Base-by-base conservation (phyloP, 176 grass and related monocot genomes). In the Chrysopogon serrulatus region DNA sequence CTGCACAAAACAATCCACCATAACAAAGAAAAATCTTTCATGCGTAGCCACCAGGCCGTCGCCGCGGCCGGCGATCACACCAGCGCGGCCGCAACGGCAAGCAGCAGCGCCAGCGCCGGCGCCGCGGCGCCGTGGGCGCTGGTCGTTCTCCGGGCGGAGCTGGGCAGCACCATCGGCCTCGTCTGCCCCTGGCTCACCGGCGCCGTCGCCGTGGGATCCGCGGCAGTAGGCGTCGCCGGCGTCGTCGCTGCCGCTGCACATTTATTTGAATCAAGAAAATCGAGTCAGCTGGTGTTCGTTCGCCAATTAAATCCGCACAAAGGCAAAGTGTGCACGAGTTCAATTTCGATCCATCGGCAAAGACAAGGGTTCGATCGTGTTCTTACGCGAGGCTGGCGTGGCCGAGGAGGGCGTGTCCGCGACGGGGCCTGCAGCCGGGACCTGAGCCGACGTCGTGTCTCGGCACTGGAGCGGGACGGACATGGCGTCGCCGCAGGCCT, bases 381-480 rank as follows among this genome's bases (percentile, higher is more conserved):
- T 60, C 86, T 91, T 93, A 97, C 94, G 51, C 1, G 93, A 71
- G 21, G 84, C 84, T 10, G 89, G 88, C 54, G 83, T 30, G n/a
- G n/a, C n/a, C n/a, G n/a, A n/a, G 19, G 90, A 60, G 36, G 94
- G 91, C 26, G 47, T 51, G 32, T 51, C 59, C 14, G 87, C 83
- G 68, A 78, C 76, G 5, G 92, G 90, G 37, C 88, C 91, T 10
- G 89, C 87, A 68, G 71, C 34, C 27, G 90, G 89, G 57, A 87
- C 77, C 33, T 88, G 74, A 32, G 65, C 53, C 12, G 92, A 78
- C 17, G 92, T 16, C 59, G 14, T 26, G 92, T 89, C 94, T 91
- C 39, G 53, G 90, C 95, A 98, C 56, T 93, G 80, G 18, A 98
- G 78, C 4, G 92, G 92, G 32, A 93, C 90, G 6, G 95, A 82